phyloP scores from a whole-genome alignment of 2,329 filamentous ascomycete species.

The Dactylellina haptotyla region DNA sequence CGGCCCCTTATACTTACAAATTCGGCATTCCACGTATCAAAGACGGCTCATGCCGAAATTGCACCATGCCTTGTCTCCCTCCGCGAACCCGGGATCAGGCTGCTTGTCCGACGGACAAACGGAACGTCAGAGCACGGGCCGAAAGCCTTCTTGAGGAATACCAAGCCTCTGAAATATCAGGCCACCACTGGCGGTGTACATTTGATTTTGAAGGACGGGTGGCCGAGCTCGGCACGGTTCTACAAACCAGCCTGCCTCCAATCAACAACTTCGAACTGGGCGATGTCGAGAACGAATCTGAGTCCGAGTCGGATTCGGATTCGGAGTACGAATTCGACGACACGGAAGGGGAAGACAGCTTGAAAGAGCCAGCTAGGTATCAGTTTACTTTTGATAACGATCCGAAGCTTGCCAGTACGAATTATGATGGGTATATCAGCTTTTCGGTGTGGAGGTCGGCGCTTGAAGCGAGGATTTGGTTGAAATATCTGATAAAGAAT shows the following conservation, averaged over 20 bases:
- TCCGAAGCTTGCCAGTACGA: not conserved
- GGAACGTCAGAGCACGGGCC: not conserved
- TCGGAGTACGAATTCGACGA: not conserved
- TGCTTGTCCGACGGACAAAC: not conserved
- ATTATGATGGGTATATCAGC: conserved; percentile 4
- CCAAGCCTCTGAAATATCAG: not conserved
- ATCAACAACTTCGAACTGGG: not conserved
- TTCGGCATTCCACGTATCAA: too few species aligned
- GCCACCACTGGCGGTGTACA: not conserved
- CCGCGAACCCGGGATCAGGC: not conserved
- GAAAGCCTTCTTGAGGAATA: not conserved
- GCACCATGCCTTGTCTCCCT: not conserved
- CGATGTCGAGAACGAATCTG: not conserved
- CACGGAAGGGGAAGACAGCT: not conserved
- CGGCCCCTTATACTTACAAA: too few species aligned
- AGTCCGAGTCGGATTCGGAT: not conserved
- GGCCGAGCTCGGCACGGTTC: not conserved
- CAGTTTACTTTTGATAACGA: not conserved
- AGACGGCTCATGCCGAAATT: not conserved
- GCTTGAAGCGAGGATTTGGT: not conserved
- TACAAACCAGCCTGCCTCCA: not conserved
- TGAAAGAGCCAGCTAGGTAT: not conserved
- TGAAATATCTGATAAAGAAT: conserved; percentile 1
- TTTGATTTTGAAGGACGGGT: not conserved
- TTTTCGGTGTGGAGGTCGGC: not conserved